Conservation (phyloP, 2,329 filamentous ascomycete species). For the Trichophyton benhamiae region DNA sequence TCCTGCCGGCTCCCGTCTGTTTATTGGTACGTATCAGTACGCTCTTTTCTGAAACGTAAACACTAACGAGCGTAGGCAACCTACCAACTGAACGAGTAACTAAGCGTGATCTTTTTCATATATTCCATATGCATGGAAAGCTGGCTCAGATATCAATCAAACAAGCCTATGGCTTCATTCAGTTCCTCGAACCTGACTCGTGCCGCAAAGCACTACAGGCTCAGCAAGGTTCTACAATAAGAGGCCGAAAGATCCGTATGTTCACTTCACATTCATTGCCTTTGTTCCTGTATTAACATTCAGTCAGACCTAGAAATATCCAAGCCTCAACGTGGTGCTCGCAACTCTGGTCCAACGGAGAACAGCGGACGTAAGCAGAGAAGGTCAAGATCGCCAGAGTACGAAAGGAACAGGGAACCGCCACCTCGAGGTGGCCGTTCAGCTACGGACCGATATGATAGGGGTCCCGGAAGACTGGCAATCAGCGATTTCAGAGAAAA, state of each 20-base stretch:
- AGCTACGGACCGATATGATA: conserved; percentile 35
- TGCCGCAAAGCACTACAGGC: conserved; percentile 62
- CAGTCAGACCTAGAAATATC: conserved; percentile 75
- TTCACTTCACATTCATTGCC: conserved; percentile 17
- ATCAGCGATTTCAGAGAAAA: conserved; percentile 36
- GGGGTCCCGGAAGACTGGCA: conserved; percentile 26
- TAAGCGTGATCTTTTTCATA: conserved; percentile 84
- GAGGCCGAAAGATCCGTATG: conserved; percentile 90
- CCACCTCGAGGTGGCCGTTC: conserved; percentile 22
- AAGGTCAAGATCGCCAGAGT: conserved; percentile 53
- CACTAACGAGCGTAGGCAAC: conserved; percentile 50
- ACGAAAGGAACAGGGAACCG: conserved; percentile 32
- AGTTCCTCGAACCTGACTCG: conserved; percentile 67
- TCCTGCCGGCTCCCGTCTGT: conserved; percentile 36
- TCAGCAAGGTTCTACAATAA: conserved; percentile 68
- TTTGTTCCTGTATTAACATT: conserved; percentile 1
- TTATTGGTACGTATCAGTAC: conserved; percentile 32
- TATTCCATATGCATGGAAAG: conserved; percentile 74
- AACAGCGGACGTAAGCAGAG: conserved; percentile 25
- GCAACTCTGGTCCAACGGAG: conserved; percentile 40
- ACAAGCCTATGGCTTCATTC: conserved; percentile 91
- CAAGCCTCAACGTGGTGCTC: conserved; percentile 69
- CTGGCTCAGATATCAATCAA: conserved; percentile 94
- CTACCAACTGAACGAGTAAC: conserved; percentile 85
- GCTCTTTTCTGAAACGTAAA: background rate